Conservation (phyloP, 192 early-diverging fungal species). For the Coemansia sp. region DNA sequence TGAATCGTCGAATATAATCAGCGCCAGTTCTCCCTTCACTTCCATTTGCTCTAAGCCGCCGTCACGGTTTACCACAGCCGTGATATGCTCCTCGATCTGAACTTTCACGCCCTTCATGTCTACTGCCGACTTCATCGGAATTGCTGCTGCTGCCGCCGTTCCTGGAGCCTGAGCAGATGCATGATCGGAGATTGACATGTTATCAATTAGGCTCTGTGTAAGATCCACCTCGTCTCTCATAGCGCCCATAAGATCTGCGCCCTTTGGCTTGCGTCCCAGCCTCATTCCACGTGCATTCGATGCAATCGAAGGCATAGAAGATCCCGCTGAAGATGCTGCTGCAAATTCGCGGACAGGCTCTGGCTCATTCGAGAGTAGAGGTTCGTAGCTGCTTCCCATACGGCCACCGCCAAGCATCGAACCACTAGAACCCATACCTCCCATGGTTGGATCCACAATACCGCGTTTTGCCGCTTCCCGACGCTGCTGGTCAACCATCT, state of each 20-base stretch:
- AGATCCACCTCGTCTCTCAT: conserved; percentile 82
- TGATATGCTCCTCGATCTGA: conserved; percentile 84
- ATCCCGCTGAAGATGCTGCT: conserved; percentile 16
- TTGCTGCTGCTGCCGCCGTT: conserved; percentile 1
- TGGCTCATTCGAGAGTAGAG: conserved; percentile 40
- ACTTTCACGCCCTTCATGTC: conserved; percentile 79
- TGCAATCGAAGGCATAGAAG: conserved; percentile 19
- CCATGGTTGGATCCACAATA: conserved; percentile 31
- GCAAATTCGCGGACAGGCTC: conserved; percentile 40
- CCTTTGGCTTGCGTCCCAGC: conserved; percentile 86
- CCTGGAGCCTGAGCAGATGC: background rate
- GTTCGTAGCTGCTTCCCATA: conserved; percentile 53
- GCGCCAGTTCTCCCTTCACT: conserved; percentile 86
- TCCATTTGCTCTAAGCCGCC: conserved; percentile 91
- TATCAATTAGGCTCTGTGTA: conserved; percentile 47
- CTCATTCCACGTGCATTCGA: conserved; percentile 84
- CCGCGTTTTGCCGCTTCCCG: conserved; percentile 69
- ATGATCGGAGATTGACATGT: conserved; percentile 16
- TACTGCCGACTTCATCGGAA: conserved; percentile 29
- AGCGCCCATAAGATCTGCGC: conserved; percentile 74
- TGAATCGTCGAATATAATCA: conserved; percentile 72
- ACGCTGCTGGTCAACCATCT: conserved; percentile 86
- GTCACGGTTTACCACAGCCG: conserved; percentile 79
- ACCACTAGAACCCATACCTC: conserved; percentile 58
- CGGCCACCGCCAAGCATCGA: conserved; percentile 57